Evolutionary conservation across 768 basidiomycete species (phyloP).

Genomic region (Phanerochaete sordida): DNA sequence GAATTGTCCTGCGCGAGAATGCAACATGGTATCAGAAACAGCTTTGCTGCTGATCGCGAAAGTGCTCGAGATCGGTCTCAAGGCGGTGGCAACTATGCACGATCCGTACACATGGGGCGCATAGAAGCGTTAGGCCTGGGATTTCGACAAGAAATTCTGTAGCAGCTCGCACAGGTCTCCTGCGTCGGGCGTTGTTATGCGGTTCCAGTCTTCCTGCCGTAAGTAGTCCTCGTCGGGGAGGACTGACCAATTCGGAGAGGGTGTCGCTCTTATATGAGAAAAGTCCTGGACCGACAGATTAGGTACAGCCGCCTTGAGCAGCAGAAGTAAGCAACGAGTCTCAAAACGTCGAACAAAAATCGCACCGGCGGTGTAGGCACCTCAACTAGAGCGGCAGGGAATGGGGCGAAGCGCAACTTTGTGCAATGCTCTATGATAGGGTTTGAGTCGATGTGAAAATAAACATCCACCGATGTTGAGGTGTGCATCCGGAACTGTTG

Average conservation of each 20-base stretch:
- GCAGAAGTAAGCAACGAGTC: neutral
- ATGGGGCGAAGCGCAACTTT: slow-evolving; percentile 57
- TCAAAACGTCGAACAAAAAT: neutral
- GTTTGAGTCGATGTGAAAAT: slow-evolving; percentile 62
- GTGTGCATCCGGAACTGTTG: slow-evolving; percentile 84
- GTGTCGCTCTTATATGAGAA: slow-evolving; percentile 72
- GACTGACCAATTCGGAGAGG: slow-evolving; percentile 73
- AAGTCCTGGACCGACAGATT: slow-evolving; percentile 72
- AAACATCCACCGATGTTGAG: slow-evolving; percentile 60
- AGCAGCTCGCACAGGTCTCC: neutral
- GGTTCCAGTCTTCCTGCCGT: neutral
- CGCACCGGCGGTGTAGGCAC: neutral
- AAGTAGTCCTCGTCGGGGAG: slow-evolving; percentile 7
- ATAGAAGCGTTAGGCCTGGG: neutral
- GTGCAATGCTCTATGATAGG: slow-evolving; percentile 81
- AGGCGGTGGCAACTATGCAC: too few species aligned
- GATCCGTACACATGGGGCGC: neutral
- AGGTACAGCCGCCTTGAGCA: slow-evolving; percentile 27
- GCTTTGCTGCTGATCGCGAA: too few species aligned
- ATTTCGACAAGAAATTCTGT: neutral
- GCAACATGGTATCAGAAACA: too few species aligned
- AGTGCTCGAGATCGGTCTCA: too few species aligned
- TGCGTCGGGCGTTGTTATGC: neutral
- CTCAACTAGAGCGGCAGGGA: slow-evolving; percentile 36
- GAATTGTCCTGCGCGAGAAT: too few species aligned